Evolutionary conservation across 306 rosid species (phyloP), one percentile per base, ranked within the genome.

Genomic region (Corylus americana): DNA sequence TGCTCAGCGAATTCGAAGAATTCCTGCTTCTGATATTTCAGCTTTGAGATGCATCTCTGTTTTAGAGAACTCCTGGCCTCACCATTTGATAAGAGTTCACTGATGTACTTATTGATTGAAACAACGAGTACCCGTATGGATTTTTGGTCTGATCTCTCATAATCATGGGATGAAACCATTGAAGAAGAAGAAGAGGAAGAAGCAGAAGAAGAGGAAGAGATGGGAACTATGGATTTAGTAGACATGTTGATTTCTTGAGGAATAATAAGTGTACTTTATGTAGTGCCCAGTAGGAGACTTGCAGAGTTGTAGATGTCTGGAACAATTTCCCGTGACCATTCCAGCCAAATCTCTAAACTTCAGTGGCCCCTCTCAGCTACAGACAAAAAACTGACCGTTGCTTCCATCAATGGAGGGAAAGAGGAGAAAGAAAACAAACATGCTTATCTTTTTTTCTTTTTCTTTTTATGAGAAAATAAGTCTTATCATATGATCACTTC

Each of bases 1-100:
- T 90, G 93, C 76, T 90, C 91, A 5, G 91, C 81, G 83, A 92
- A 90, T 74, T 90, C 94, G 55, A 90, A 92, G 78, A 81, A 90
- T 45, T 87, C 85, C 25, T 81, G 91, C 78, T 80, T 90, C 70
- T 90, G 88, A 72, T 58, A 79, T 74, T 83, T 85, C 27, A 88
- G 79, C 76, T 73, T 88, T 69, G 91, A 83, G 45, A 71, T 74
- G 70, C 94, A 90, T 84, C 87, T 87, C 72, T 78, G 44, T 20
- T 83, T 89, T 13, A 92, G 80, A 13, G 81, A 49, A 58, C 37
- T 90, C 77, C 93, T 81, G 11, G 84, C 72, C 71, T 82, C 83
- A 51, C 75, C 84, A 82, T 92, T 81, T 54, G 80, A 82, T 55
- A 88, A 62, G 76, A 88, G 78, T 70, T 75, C 84, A 62, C 74